Percentiles rank a stretch among this genome's conserved stretches.
These are phyloP conservation scores for Fusarium denticulatum DNA, from an alignment of 2,329 filamentous ascomycete genomes.

Conservation along the genomic window DNA sequence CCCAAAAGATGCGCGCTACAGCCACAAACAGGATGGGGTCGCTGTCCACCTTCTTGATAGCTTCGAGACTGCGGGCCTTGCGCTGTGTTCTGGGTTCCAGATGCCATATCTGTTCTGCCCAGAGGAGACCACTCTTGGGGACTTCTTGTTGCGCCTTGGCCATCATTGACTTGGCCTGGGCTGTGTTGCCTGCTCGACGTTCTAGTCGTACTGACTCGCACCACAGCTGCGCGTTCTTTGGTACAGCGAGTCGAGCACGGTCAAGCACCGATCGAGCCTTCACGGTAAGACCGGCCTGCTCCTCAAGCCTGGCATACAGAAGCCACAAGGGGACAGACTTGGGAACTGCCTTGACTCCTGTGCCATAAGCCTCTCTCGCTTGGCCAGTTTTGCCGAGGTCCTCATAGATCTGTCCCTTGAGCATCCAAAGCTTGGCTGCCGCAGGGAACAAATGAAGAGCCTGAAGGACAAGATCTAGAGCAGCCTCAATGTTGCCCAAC, in stretches of 20 bases:
- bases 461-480: slow-evolving; percentile 87
- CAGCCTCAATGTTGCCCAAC: slow-evolving; percentile 79
- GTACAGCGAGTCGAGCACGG: slow-evolving; percentile 85
- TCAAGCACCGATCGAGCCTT: slow-evolving; percentile 96
- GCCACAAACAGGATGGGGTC: slow-evolving; percentile 90
- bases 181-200: slow-evolving; percentile 82
- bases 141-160: slow-evolving; percentile 92
- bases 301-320: slow-evolving; percentile 87
- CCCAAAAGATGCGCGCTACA: slow-evolving; percentile 96
- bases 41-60: slow-evolving; percentile 96
- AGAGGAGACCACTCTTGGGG: slow-evolving; percentile 85
- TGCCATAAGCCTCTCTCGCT: slow-evolving; percentile 88
- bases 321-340: slow-evolving; percentile 90
- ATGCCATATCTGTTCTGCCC: slow-evolving; percentile 95
- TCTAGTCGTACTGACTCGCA: slow-evolving; percentile 95
- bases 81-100: slow-evolving; percentile 91
- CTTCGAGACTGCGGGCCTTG: slow-evolving; percentile 89
- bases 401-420: slow-evolving; percentile 98
- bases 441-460: slow-evolving; percentile 87
- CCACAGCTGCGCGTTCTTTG: slow-evolving; percentile 86
- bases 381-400: slow-evolving; percentile 80
- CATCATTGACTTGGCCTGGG: slow-evolving; percentile 92
- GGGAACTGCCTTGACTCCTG: slow-evolving; percentile 87
- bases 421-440: slow-evolving; percentile 93
- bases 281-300: slow-evolving; percentile 82